Conservation (phyloP, 371 early-diverging fungal species). For the Rhizopus stolonifer region DNA sequence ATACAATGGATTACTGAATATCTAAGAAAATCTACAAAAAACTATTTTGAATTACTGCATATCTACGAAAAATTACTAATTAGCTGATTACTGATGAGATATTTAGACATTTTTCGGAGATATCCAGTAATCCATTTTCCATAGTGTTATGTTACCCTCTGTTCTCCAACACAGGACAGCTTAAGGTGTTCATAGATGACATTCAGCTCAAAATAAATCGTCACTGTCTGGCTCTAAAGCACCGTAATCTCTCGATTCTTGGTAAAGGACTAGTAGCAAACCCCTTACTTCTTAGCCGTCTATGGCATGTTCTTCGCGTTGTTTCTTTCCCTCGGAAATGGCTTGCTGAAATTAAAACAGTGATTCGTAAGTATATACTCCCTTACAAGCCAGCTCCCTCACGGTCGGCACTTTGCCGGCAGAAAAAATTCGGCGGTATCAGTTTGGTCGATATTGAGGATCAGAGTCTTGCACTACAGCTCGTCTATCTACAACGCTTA, state of each 20-base stretch:
- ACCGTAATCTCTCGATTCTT: conserved; percentile 1
- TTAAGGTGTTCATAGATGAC: background rate
- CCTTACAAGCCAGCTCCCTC: background rate
- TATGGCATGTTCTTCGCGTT: conserved; percentile 11
- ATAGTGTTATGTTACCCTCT: conserved; percentile 18
- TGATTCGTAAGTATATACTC: background rate
- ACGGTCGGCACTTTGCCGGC: background rate
- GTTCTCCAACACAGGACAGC: background rate
- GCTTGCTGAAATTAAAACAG: background rate
- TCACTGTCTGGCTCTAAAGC: background rate
- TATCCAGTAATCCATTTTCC: too few species aligned
- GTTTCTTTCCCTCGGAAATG: background rate
- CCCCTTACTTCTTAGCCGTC: conserved; percentile 1
- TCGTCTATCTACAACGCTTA: conserved; percentile 5
- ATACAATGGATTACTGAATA: too few species aligned
- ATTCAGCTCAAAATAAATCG: background rate
- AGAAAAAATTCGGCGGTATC: background rate
- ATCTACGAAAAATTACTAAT: too few species aligned
- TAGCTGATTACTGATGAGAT: too few species aligned
- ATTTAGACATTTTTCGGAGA: too few species aligned
- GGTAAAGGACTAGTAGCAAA: conserved; percentile 7
- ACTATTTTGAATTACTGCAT: too few species aligned
- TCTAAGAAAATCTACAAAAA: too few species aligned
- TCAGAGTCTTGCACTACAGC: conserved; percentile 1
- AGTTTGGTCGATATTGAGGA: background rate